Conservation (phyloP, 1,139 yeast species). For the Oligophagozyma castellii region DNA sequence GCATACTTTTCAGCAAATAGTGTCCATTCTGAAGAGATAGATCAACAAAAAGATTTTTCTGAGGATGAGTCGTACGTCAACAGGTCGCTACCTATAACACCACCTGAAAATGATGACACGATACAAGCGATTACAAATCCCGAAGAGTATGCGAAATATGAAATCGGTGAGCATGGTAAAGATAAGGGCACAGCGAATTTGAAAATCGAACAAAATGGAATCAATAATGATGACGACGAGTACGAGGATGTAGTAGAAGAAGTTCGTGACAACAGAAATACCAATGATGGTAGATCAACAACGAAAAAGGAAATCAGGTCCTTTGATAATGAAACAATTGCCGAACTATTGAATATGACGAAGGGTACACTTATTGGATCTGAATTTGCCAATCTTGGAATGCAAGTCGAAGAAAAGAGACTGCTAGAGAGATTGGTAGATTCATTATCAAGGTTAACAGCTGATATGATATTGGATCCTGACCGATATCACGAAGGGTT, state of each 20-base stretch:
- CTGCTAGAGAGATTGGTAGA: slow-evolving; percentile 76
- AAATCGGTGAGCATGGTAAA: slow-evolving; percentile 5
- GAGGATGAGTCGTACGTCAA: slow-evolving; percentile 8
- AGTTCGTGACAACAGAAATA: slow-evolving; percentile 1
- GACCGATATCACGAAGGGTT: slow-evolving; percentile 72
- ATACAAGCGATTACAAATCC: no score
- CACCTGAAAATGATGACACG: slow-evolving; percentile 3
- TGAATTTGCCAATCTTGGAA: slow-evolving; percentile 60
- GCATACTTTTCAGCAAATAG: slow-evolving; percentile 14
- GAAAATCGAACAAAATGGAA: slow-evolving; percentile 1
- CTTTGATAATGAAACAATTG: slow-evolving; percentile 44
- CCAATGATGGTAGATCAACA: slow-evolving; percentile 3
- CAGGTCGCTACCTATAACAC: slow-evolving; percentile 13
- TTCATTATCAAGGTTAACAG: slow-evolving; percentile 68
- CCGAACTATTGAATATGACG: slow-evolving; percentile 45
- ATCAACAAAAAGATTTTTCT: neutral
- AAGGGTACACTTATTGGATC: slow-evolving; percentile 32
- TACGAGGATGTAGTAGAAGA: slow-evolving; percentile 8
- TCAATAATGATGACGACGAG: slow-evolving; percentile 5
- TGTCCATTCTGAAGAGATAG: slow-evolving; percentile 2
- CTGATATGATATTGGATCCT: slow-evolving; percentile 80
- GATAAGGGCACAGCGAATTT: slow-evolving; percentile 3
- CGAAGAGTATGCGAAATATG: no score
- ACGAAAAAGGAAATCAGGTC: slow-evolving; percentile 29
- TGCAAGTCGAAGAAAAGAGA: slow-evolving; percentile 66